These are phyloP conservation scores for Eugenia klotzschiana DNA, from an alignment of 441 rosid genomes.

Conservation along the genomic window DNA sequence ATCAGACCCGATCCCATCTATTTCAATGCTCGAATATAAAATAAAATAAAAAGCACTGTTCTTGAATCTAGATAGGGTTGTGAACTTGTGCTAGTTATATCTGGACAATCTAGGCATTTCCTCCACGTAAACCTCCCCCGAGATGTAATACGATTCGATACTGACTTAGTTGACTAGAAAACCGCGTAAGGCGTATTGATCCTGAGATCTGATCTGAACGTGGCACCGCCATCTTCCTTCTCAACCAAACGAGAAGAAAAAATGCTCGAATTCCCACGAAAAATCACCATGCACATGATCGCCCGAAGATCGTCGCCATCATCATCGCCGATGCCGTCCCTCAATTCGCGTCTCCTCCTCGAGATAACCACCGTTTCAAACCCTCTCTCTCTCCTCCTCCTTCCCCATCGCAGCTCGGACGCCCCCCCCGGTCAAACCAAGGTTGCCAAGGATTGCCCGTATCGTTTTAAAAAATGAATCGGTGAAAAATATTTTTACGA, in stretches of 20 bases:
- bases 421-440: too few species aligned
- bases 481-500: too few species aligned
- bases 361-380: slow-evolving; percentile 17
- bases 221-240: background rate
- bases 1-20: background rate
- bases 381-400: slow-evolving; percentile 17
- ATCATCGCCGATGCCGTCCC: slow-evolving; percentile 20
- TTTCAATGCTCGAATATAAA: background rate
- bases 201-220: background rate
- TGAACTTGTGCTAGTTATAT: background rate
- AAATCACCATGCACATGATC: slow-evolving; percentile 9
- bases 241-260: background rate
- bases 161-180: background rate
- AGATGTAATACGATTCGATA: background rate
- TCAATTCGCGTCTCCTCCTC: slow-evolving; percentile 33
- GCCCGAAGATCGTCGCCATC: background rate
- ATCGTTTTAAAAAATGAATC: too few species aligned
- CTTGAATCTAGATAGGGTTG: background rate
- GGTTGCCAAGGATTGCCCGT: too few species aligned
- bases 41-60: background rate
- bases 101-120: background rate
- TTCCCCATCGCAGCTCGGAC: slow-evolving; percentile 15
- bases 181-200: background rate
- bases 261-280: background rate
- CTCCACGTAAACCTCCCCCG: background rate